These are phyloP conservation scores for Tulasnella sp. DNA, from an alignment of 768 basidiomycete species.

Conservation along the genomic window DNA sequence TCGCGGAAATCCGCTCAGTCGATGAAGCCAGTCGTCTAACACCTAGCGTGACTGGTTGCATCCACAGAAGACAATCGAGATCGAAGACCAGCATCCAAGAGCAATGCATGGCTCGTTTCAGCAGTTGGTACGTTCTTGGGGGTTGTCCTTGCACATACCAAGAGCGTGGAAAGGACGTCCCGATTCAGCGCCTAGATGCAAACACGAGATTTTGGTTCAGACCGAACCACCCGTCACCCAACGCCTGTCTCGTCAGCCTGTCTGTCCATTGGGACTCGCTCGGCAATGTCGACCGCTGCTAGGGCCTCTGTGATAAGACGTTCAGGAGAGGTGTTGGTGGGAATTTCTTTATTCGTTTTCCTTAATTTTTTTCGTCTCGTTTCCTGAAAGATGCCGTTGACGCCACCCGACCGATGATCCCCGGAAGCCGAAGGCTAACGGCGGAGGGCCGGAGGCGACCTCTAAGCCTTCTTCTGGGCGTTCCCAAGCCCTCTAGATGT, in stretches of 20 bases:
- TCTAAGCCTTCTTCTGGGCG: background rate
- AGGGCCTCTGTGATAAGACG: background rate
- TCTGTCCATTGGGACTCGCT: background rate
- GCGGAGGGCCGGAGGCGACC: background rate
- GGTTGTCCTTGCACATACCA: background rate
- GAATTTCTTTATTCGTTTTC: background rate
- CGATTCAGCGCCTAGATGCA: background rate
- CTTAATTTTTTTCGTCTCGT: background rate
- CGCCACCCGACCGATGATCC: background rate
- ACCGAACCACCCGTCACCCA: background rate
- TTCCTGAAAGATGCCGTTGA: no score
- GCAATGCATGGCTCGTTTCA: background rate
- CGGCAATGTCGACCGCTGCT: background rate
- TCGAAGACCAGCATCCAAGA: background rate
- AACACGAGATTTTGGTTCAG: background rate
- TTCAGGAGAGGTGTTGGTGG: background rate
- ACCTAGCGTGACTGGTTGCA: background rate
- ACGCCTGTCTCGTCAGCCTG: background rate
- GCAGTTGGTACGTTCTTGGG: background rate
- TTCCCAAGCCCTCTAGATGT: background rate
- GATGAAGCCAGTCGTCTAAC: no score
- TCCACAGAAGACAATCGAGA: background rate
- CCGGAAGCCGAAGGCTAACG: background rate
- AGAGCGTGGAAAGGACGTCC: background rate
- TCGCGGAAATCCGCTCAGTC: background rate